Evolutionary conservation across 805 yeast species (phyloP), one percentile per base, ranked within the genome.

Genomic region (Yarrowia sp.): DNA sequence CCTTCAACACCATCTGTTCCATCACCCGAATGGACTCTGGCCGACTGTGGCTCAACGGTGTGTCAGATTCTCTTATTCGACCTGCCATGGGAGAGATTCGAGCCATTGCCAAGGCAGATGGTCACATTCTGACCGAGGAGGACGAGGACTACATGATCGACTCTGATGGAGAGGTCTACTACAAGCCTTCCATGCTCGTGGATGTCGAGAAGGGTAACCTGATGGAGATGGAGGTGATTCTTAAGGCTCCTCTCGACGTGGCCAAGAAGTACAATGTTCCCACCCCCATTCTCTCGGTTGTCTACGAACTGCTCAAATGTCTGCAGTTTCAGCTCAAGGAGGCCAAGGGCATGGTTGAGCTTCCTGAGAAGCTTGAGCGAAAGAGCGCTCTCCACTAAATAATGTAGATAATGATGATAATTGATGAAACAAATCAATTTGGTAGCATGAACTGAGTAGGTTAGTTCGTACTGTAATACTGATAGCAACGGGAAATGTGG

Each of bases 1-100:
- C 87, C 0, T 77, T 85, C 71, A 89, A 89, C 75, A 81, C 92
- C 7, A 75, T 82, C 5, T 80, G 87, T 66, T 84, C 90, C 0
- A 72, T 87, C 52, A 82, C 87, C 1, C 81, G 82, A 14, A 73
- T 84, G 10, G 90, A 86, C 69, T 79, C 81, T n/a, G 88, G 87
- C 19, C 78, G 88, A 58, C 69, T 84, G 32, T 79, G 75, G 65
- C 72, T 78, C 32, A 72, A 80, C 26, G 85, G 84, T 4, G 79
- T 80, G 12, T 70, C 77, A 28, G 77, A 78, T 12, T 65, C 72
- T 0, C 68, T 84, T 16, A 73, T 81, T 9, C 67, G 75, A 38
- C 90, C 90, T 3, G 88, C 89, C 0, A 87, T 87, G 92, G 74
- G 78, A 38, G 96, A 89, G 73, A 79, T 89, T 17, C 73, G 82